Percentiles rank a stretch among this genome's conserved stretches.
These are phyloP conservation scores for Rosa lucieae DNA, from an alignment of 306 rosid genomes.

Conservation along the genomic window DNA sequence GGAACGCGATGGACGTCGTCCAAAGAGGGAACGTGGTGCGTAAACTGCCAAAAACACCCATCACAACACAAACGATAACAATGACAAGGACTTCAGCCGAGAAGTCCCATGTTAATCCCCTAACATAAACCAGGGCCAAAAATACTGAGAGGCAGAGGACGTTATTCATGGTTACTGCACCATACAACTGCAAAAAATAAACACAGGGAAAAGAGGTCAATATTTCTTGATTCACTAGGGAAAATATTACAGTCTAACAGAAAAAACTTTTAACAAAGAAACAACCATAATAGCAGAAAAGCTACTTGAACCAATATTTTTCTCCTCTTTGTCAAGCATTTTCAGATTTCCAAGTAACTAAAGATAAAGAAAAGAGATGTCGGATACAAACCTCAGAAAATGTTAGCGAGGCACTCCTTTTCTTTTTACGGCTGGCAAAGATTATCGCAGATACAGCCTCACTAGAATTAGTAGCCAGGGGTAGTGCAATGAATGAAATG, in stretches of 20 bases:
- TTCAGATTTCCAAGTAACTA: not conserved
- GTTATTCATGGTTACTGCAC: slow-evolving; percentile 92
- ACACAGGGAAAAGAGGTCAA: not conserved
- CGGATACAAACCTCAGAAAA: slow-evolving; percentile 82
- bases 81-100: slow-evolving; percentile 89
- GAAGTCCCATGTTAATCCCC: slow-evolving; percentile 95
- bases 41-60: slow-evolving; percentile 78
- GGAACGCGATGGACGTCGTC: slow-evolving; percentile 69
- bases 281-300: not conserved
- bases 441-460: slow-evolving; percentile 88
- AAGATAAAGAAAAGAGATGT: not conserved
- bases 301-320: not conserved
- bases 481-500: slow-evolving; percentile 85
- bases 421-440: slow-evolving; percentile 81
- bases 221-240: not conserved
- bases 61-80: slow-evolving; percentile 64
- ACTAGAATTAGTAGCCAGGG: slow-evolving; percentile 86
- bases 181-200: slow-evolving; percentile 68
- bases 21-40: slow-evolving; percentile 89
- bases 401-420: slow-evolving; percentile 74
- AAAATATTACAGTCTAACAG: not conserved
- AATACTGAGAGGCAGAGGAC: slow-evolving; percentile 88
- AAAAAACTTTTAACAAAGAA: not conserved
- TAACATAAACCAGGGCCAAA: slow-evolving; percentile 76
- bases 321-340: too few relatives aligned